Evolutionary conservation across 2,329 filamentous ascomycete genomes (phyloP), one percentile per base, ranked within the genome.

Genomic region (Rugonectria rugulosa): DNA sequence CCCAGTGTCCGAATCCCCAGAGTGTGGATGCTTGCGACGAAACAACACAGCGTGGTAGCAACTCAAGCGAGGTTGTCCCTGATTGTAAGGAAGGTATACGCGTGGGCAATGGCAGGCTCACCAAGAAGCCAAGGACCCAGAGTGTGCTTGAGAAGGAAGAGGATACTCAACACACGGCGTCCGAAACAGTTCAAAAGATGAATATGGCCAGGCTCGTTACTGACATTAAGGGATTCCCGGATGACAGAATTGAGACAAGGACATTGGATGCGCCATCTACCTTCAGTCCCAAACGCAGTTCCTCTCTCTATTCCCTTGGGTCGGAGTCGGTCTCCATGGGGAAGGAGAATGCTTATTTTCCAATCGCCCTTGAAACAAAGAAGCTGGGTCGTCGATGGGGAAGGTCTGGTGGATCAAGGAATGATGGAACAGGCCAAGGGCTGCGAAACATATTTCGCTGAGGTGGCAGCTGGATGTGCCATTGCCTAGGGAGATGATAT

Each of bases 381-480:
- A 72, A 70, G 56, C 65, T 73, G 5, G 61, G 70, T 20, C 71
- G 68, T 36, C 70, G 72, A 49, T 77, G 76, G 76, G 63, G 69
- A 20, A 74, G 69, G 54, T 70, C 72, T 7, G 68, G 73, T 7
- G 64, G 65, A 26, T 65, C 73, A 49, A 77, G 75, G 59, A 71
- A 70, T 37, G 73, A 74, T 11, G 64, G 72, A 21, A 68, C 75
- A 61, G 70, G 73, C 12, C 73, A 76, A 57, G 73, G 76, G 8
- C 70, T 79, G 38, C 74, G 77, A 40, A 78, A 69, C 53, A 68
- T 80, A 47, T 81, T 81, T 64, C 76, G 75, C 42, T 80, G 37
- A 60, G 34, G 4, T 10, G 12, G n/a, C n/a, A n/a, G n/a, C n/a
- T n/a, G n/a, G 27, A 15, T 17, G 12, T 10, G 14, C 10, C 20